Conservation (phyloP, 2,329 filamentous ascomycete genomes). For the Leptographium lundbergii region DNA sequence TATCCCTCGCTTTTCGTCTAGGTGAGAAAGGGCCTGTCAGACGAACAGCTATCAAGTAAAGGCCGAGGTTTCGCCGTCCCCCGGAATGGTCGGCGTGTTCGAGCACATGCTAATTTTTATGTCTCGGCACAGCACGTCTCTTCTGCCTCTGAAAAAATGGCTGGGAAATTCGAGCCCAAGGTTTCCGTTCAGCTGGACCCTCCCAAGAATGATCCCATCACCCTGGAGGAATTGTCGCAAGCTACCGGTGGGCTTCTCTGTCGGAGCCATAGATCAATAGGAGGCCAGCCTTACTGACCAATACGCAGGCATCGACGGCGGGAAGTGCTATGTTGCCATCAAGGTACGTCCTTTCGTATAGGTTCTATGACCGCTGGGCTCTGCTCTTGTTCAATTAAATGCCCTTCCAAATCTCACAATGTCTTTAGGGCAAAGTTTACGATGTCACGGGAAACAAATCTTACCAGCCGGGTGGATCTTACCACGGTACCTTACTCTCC, state of each 20-base stretch:
- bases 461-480: constrained; percentile 71
- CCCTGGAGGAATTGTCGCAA: constrained; percentile 63
- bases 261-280: not conserved
- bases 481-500: constrained; percentile 53
- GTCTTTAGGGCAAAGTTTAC: constrained; percentile 69
- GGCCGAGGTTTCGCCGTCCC: not conserved
- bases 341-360: constrained; percentile 31
- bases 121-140: not conserved
- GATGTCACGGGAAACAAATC: constrained; percentile 84
- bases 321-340: constrained; percentile 56
- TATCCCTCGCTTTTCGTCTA: not conserved
- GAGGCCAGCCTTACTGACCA: not conserved
- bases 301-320: constrained; percentile 46
- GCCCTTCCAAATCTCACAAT: not conserved
- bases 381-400: not conserved
- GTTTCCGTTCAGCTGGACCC: constrained; percentile 60
- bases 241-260: constrained; percentile 56
- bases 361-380: too few relatives aligned
- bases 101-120: not conserved
- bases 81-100: not conserved
- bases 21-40: not conserved
- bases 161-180: constrained; percentile 67
- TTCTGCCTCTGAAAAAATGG: constrained; percentile 26
- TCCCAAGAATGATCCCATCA: constrained; percentile 80
- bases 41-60: not conserved